phyloP scores from a whole-genome alignment of 306 rosid species.

The Ochetophila trinervis region DNA sequence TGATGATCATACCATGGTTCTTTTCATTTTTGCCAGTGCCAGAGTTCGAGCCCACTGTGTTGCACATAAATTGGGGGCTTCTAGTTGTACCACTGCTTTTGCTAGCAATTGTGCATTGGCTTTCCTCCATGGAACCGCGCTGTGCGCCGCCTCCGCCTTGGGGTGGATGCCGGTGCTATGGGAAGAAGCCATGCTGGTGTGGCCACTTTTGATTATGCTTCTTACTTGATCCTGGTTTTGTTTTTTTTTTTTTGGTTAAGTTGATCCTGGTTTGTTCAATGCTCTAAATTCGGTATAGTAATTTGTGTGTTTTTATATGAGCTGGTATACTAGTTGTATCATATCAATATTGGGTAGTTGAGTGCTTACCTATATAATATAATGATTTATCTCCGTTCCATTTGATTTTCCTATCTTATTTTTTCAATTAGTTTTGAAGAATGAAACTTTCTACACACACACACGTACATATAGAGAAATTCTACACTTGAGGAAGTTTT shows the following conservation, averaged over 20 bases:
- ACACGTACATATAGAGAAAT: no score
- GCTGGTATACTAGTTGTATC: background rate
- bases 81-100: slow-evolving; percentile 36
- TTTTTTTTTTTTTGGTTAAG: no score
- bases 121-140: slow-evolving; percentile 37
- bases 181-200: slow-evolving; percentile 41
- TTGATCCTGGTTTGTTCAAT: background rate
- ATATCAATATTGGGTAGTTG: background rate
- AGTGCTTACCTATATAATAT: background rate
- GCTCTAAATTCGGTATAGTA: background rate
- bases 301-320: background rate
- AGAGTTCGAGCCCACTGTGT: slow-evolving; percentile 17
- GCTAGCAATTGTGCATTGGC: slow-evolving; percentile 37
- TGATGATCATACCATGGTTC: slow-evolving; percentile 40
- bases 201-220: slow-evolving; percentile 20
- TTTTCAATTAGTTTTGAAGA: background rate
- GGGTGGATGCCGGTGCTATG: slow-evolving; percentile 21
- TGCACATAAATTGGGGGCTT: slow-evolving; percentile 41
- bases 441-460: background rate
- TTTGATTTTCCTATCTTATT: background rate
- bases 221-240: background rate
- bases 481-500: no score
- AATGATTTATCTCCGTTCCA: background rate
- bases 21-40: slow-evolving; percentile 29
- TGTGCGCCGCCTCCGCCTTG: slow-evolving; percentile 23